Evolutionary conservation across 768 basidiomycete species (phyloP), one percentile per base, ranked within the genome.

Genomic region (Mycena floridula): DNA sequence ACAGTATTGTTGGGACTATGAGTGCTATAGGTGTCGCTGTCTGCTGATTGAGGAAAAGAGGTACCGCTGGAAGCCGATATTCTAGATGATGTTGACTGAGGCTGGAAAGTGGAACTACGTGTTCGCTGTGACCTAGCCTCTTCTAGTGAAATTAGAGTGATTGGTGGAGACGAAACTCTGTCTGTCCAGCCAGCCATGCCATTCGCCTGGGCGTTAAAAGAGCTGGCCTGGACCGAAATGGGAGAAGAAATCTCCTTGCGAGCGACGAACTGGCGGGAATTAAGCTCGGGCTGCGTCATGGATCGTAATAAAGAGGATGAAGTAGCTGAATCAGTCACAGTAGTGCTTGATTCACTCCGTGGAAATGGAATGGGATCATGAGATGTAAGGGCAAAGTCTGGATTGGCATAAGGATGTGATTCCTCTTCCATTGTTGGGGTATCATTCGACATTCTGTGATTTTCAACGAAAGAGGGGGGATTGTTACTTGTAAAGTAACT

Each of bases 341-440:
- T 81, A 26, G 67, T 61, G 36, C 60, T 68, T 18, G 81, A 79
- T 46, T 79, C 75, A 46, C 71, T 78, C 18, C 70, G 69, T 35
- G 64, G 55, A 39, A 51, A 49, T 22, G 51, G 47, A 45, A 61
- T 58, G 43, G 53, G 47, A 37, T 66, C 53, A 44, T 68, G 58
- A 40, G 65, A 59, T 27, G 64, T 63, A 22, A 64, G 59, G 25
- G 74, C 75, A 37, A 85, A 65, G 49, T 88, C 82, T 7, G 87
- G 86, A 53, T 89, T 88, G 42, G 88, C 88, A 58, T 88, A 90
- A 22, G 88, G 88, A 64, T 90, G 88, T 28, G 74, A 55, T 28
- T 58, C 66, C 50, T 70, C 70, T 48, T 65, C 67, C 32, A 58
- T 59, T 25, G 56, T 46, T 40, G 47, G 47, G 7, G 47, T 44